Evolutionary conservation across 495 filamentous ascomycete species (phyloP), one percentile per base, ranked within the genome.

Genomic region (Xylaria palmicola): DNA sequence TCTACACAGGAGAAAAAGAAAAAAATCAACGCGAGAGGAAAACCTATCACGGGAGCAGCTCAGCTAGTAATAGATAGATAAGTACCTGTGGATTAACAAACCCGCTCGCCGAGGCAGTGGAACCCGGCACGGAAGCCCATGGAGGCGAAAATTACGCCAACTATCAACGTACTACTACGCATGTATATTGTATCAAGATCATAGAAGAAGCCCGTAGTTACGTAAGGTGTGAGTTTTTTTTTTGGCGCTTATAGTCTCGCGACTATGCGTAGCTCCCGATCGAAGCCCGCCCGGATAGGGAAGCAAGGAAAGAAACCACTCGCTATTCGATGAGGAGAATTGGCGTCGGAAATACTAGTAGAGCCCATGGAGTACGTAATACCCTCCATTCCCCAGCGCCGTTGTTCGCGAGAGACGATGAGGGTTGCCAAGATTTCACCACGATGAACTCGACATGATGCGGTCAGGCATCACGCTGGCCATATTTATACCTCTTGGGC

Each of bases 391-490:
- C n/a, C 27, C 22, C 7, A 29, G n/a, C 26, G 37, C 40, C 30
- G 37, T 55, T 36, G n/a, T 27, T 15, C 6, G 39, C 9, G 24
- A 43, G 3, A 22, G 26, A 22, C 34, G 39, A 32, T 26, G 22
- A 29, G n/a, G n/a, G 8, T 43, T 29, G 1, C 24, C 39, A 55
- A 13, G n/a, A n/a, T n/a, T 8, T 15, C 15, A 15, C 19, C 22
- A 26, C 30, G n/a, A 19, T 22, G 22, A 26, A 22, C 24, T 40
- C 22, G 26, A 17, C 53, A 44, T 44, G 13, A 56, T 56, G 39
- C 39, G 37, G 53, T 56, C 26, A 56, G 37, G 22, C 53, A 44
- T 40, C 51, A 54, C 37, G 15, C 26, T 22, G 22, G 34, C 32
- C 24, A 4, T n/a, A 15, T 22, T 29, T 22, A 53, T 34, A 49